phyloP scores from a whole-genome alignment of 2,329 filamentous ascomycete species.

The Scytalidium sp. region DNA sequence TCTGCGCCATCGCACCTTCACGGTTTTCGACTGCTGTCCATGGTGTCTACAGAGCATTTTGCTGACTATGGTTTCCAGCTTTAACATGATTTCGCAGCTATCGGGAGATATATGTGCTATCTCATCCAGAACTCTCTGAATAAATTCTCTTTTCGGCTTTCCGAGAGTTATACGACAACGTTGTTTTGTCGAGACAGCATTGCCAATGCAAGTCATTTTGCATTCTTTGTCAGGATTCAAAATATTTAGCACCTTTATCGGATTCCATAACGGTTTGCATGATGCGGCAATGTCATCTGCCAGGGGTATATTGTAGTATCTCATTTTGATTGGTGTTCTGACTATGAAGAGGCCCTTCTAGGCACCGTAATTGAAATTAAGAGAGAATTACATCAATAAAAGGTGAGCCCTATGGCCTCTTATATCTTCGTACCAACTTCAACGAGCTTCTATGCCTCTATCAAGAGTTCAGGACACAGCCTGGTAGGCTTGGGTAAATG shows the following conservation, averaged over 20 bases:
- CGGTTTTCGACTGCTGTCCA: slow-evolving; percentile 8
- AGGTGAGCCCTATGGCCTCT: too few species aligned
- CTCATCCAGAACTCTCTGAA: slow-evolving; percentile 9
- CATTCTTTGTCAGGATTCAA: slow-evolving; percentile 11
- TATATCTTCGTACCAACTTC: not conserved
- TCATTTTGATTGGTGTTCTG: too few species aligned
- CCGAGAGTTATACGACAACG: slow-evolving; percentile 13
- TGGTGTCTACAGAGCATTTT: slow-evolving; percentile 13
- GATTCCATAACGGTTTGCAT: slow-evolving; percentile 17
- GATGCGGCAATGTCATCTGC: too few species aligned
- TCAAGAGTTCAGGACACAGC: too few species aligned
- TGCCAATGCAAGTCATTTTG: slow-evolving; percentile 12
- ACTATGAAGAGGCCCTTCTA: too few species aligned
- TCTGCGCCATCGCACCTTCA: slow-evolving; percentile 11
- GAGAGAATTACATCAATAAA: too few species aligned
- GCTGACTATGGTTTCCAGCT: slow-evolving; percentile 7
- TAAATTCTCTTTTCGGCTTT: slow-evolving; percentile 6
- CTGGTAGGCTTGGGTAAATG: too few species aligned
- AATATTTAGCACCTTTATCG: slow-evolving; percentile 10
- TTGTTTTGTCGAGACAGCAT: slow-evolving; percentile 13
- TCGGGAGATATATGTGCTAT: slow-evolving; percentile 12
- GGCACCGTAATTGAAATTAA: too few species aligned
- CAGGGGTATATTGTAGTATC: too few species aligned
- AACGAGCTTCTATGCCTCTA: too few species aligned
- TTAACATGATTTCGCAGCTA: slow-evolving; percentile 5